Evolutionary conservation across 2,329 filamentous ascomycete genomes (phyloP), one percentile per base, ranked within the genome.

Genomic region (Lecanosticta acicola): DNA sequence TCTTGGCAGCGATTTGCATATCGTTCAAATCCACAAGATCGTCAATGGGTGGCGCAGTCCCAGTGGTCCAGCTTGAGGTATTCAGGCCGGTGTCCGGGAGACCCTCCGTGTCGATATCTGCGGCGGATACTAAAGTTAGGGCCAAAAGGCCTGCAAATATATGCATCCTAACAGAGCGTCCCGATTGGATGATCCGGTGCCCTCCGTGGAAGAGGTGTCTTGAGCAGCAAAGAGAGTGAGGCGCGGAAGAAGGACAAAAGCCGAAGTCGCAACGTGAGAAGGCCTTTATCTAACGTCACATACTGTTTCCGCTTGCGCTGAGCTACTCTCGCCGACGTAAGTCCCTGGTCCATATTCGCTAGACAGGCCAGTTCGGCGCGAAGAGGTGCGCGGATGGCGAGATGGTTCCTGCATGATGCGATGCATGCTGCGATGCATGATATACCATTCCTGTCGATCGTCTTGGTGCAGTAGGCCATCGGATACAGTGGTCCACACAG

Each of bases 1-100:
- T 75, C 4, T 67, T 66, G 19, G 74, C 72, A 8, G 69, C 71
- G 3, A 60, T 53, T 20, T 61, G 57, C 10, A 61, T 52, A 46
- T 61, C 59, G 38, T 61, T 52, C 18, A 55, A 46, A 36, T 59
- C 54, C 18, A 58, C 54, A 7, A 59, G 45, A 32, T 57, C 53
- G 21, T 47, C 49, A 16, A 61, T 55, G 9, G 57, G 51, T n/a
- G 59, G 59, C 2, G 50, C 45, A 16, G 46, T 45, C 21, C 59
- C 57, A 21, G 47, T 51, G 1, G 50, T 53, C 59, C 59, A 61
- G 11, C 34, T 39, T 10, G 56, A 57, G 8, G 59, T 60, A 38
- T 61, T 53, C 2, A 61, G 46, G 11, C 57, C 59, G 38, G 59
- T 61, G 24, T 61, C 50, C 13, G 56, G 59, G n/a, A 60, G 53